These are phyloP conservation scores for Aspergillus sp. DNA, from an alignment of 2,329 filamentous ascomycete species.

Conservation along the genomic window DNA sequence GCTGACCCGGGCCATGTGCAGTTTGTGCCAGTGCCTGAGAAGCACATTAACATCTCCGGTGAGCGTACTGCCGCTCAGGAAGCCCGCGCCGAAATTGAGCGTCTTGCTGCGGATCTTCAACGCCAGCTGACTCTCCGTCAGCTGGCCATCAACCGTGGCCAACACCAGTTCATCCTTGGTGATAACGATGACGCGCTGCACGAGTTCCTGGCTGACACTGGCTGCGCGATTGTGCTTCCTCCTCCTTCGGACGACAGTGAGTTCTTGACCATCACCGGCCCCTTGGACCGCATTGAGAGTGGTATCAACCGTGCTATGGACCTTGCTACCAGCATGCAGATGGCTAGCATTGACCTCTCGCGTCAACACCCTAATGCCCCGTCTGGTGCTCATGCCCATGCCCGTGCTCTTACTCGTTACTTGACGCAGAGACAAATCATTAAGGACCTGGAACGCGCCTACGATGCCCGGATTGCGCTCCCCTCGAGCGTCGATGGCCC, in stretches of 20 bases:
- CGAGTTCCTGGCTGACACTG: constrained; percentile 85
- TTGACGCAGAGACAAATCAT: constrained; percentile 78
- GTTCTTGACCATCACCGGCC: constrained; percentile 80
- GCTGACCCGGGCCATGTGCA: constrained; percentile 63
- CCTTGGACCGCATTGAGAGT: constrained; percentile 66
- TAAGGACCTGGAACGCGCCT: constrained; percentile 72
- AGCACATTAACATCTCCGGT: constrained; percentile 80
- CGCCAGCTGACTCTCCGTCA: constrained; percentile 74
- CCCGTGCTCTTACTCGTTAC: constrained; percentile 83
- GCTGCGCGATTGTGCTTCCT: constrained; percentile 81
- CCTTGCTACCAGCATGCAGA: constrained; percentile 81
- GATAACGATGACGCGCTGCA: constrained; percentile 75
- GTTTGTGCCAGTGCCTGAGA: constrained; percentile 69
- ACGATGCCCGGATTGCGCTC: constrained; percentile 84
- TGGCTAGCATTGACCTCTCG: constrained; percentile 76
- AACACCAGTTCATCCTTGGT: constrained; percentile 93
- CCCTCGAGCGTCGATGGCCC: constrained; percentile 64
- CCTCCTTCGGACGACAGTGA: constrained; percentile 75
- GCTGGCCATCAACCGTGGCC: constrained; percentile 76
- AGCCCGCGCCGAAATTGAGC: constrained; percentile 76
- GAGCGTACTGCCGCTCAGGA: constrained; percentile 80
- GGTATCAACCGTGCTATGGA: constrained; percentile 84
- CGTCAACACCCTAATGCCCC: constrained; percentile 74
- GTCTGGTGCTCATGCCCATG: constrained; percentile 71
- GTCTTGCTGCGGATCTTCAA: constrained; percentile 70